These are phyloP conservation scores for Triadica sebifera DNA, from an alignment of 345 rosid genomes.

Conservation along the genomic window DNA sequence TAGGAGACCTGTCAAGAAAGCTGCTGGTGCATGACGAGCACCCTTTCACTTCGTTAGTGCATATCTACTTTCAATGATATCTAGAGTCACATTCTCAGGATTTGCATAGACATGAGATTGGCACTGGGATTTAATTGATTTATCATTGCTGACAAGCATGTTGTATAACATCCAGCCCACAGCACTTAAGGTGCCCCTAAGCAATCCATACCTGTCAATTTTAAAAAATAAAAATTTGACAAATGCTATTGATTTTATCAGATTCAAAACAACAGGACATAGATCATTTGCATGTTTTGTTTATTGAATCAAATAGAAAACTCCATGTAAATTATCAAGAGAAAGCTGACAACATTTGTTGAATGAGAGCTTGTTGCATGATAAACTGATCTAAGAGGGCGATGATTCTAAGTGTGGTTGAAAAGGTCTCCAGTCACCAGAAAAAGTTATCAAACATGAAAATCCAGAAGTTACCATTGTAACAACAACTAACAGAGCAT, in stretches of 20 bases:
- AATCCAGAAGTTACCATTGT: not conserved
- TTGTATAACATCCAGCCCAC: constrained; percentile 94
- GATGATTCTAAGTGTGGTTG: not conserved
- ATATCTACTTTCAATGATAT: constrained; percentile 57
- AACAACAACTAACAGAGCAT: not conserved
- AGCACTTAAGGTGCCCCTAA: constrained; percentile 73
- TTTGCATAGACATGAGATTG: constrained; percentile 86
- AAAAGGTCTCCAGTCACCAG: not conserved
- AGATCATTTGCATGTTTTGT: not conserved
- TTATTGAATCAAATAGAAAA: not conserved
- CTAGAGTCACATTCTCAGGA: constrained; percentile 70
- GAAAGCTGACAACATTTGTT: not conserved
- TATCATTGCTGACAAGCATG: constrained; percentile 90
- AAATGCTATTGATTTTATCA: constrained; percentile 1
- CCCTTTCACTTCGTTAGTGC: constrained; percentile 67
- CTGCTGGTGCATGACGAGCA: constrained; percentile 83
- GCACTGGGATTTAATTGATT: constrained; percentile 79
- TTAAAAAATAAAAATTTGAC: not conserved
- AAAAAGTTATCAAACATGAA: not conserved
- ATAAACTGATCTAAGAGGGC: not conserved
- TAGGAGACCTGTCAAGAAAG: constrained; percentile 88
- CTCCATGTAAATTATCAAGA: not conserved
- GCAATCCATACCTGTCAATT: constrained; percentile 62
- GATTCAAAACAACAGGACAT: not conserved
- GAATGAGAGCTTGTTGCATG: not conserved